Base-by-base conservation (phyloP, 2,329 filamentous ascomycete genomes). In the Orbilia quercus region DNA sequence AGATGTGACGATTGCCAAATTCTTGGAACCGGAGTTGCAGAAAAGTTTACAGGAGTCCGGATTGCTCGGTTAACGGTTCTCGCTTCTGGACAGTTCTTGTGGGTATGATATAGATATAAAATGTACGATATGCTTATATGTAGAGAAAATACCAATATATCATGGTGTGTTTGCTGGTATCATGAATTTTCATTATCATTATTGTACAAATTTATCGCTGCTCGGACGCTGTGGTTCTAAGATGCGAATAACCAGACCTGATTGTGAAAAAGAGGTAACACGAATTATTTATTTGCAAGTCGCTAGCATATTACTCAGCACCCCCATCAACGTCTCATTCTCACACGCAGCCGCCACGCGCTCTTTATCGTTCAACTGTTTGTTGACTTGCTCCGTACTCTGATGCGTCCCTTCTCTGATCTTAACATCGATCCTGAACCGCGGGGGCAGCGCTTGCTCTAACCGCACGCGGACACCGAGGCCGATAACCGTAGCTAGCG, bases 341-440 rank as follows among this genome's bases (percentile, higher is more conserved):
- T 98, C 95, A 77, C 97, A 83, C 5, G 95, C 95, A 7, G 95
- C 95, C 0, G 94, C 93, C 47, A 99, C 95, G 74, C 95, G 85
- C 83, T 99, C 95, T 84, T 98, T 99, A 82, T 99, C 95, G 34
- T 89, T 91, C 45, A 99, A 83, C 82, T 99, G 95, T 84, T 97
- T 97, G 82, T 96, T 97, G 58, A 97, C 92, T 80, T 96, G 92
- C 75, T 96, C 92, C 48, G 92, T 94, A 74, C 96, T 96, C 76
- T 88, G 91, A 80, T 98, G 95, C n/a, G 92, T 95, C 75, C 93
- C 94, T 81, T 96, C 90, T 81, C 98, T 97, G 81, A 97, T 96
- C 77, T 89, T 87, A 48, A 98, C 92, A 80, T 98, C 93, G 55
- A 98, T 86, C 38, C 95, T 88, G 81, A 95, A 99, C 78, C 94